Conservation (phyloP, 805 yeast genomes). For the Schizosaccharomyces osmophilus region DNA sequence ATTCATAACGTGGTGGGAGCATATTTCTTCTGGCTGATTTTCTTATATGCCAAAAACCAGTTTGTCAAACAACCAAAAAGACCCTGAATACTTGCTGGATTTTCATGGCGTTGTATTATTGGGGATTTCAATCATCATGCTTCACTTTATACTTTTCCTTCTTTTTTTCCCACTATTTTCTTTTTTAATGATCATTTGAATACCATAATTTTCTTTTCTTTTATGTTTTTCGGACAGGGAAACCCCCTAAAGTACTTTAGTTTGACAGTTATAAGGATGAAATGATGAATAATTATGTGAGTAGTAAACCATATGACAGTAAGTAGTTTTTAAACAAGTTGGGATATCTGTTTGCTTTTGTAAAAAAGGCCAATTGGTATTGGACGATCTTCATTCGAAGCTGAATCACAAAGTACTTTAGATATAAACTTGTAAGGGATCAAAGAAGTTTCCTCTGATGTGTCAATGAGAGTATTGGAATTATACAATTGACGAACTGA, state of each 20-base stretch:
- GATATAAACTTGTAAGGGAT: not conserved
- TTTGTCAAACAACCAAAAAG: not conserved
- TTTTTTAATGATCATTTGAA: not conserved
- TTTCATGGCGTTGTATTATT: not conserved
- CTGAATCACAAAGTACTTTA: not conserved
- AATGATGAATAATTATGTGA: not conserved
- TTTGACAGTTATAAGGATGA: not conserved
- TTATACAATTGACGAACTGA: not conserved
- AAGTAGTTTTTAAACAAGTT: not conserved
- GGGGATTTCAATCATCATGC: not conserved
- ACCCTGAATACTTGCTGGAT: not conserved
- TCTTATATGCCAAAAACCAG: not conserved
- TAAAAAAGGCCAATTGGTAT: not conserved
- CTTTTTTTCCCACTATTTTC: not conserved
- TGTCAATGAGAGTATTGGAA: not conserved
- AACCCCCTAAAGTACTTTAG: not conserved
- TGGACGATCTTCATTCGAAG: not conserved
- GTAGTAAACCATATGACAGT: not conserved
- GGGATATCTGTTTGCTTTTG: not conserved
- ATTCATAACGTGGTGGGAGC: not conserved
- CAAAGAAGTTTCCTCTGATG: not conserved
- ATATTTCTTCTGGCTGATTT: not conserved
- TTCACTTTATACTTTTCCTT: not conserved
- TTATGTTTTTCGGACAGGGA: not conserved
- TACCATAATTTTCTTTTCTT: not conserved